phyloP scores from a whole-genome alignment of 2,329 filamentous ascomycete genomes.

The Phyllosticta citriasiana region DNA sequence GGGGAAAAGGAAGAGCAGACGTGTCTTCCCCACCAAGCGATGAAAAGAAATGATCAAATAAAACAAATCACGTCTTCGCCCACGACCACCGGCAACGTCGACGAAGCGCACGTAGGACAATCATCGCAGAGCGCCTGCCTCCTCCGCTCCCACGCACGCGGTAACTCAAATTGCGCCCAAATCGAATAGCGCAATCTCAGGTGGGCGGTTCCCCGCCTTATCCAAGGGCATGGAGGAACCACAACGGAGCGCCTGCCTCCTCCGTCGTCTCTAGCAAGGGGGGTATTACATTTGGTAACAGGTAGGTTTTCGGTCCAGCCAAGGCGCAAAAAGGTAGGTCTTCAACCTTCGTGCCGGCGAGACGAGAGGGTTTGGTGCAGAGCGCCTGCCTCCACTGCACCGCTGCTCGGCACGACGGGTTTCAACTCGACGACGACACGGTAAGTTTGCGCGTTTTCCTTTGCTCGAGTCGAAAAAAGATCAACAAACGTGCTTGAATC shows the following conservation, averaged over 20 bases:
- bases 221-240: neutral
- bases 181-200: neutral
- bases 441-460: neutral
- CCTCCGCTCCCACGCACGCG: neutral
- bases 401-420: neutral
- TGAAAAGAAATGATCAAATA: neutral
- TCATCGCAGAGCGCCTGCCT: conserved; percentile 9
- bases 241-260: conserved; percentile 9
- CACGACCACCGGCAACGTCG: neutral
- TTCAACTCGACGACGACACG: neutral
- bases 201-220: neutral
- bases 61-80: neutral
- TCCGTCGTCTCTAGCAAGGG: neutral
- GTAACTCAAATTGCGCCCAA: neutral
- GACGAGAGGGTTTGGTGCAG: conserved; percentile 2
- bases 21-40: neutral
- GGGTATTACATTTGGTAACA: neutral
- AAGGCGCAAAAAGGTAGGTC: neutral
- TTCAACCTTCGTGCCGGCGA: neutral
- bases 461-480: neutral
- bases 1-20: neutral
- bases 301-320: neutral
- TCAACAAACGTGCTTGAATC: neutral
- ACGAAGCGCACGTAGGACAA: neutral
- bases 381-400: conserved; percentile 9